A percentile compares a stretch with the other conserved stretches of the same genome.
phyloP scores from a whole-genome alignment of 78 protist genomes.

The slime mould (Dictyostelium discoideum) region DNA sequence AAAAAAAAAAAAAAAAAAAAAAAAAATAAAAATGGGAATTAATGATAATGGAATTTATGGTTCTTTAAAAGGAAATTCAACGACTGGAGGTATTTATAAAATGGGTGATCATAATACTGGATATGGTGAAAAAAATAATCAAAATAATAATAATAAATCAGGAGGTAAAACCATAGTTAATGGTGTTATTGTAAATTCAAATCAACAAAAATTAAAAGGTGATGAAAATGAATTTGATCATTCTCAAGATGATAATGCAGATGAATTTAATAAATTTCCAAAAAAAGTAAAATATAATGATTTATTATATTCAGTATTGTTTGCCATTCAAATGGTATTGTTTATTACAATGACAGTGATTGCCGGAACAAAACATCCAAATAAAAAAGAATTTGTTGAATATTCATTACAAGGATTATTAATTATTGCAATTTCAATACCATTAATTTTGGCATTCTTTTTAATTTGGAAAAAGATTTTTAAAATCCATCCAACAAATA shows the following conservation, averaged over 20 bases:
- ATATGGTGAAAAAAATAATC: neutral
- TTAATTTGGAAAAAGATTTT: slow-evolving; percentile 6
- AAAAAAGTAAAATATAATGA: neutral
- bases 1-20: no score
- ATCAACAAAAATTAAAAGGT: neutral
- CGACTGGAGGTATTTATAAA: neutral
- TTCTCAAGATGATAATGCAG: neutral
- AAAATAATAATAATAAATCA: neutral
- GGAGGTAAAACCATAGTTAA: neutral
- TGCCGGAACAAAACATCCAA: neutral
- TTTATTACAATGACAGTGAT: neutral
- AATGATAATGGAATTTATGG: neutral
- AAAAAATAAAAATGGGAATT: neutral
- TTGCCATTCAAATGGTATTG: neutral
- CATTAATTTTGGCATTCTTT: slow-evolving; percentile 1
- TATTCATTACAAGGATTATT: neutral
- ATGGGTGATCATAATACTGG: neutral
- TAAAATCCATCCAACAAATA: neutral
- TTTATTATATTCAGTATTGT: neutral
- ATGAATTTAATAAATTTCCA: neutral
- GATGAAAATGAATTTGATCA: neutral
- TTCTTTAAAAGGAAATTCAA: neutral
- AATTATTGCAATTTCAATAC: neutral
- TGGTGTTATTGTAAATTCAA: neutral
- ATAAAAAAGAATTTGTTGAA: neutral